Evolutionary conservation across 2,329 filamentous ascomycete species (phyloP).

Genomic region (Davidsoniella australis): DNA sequence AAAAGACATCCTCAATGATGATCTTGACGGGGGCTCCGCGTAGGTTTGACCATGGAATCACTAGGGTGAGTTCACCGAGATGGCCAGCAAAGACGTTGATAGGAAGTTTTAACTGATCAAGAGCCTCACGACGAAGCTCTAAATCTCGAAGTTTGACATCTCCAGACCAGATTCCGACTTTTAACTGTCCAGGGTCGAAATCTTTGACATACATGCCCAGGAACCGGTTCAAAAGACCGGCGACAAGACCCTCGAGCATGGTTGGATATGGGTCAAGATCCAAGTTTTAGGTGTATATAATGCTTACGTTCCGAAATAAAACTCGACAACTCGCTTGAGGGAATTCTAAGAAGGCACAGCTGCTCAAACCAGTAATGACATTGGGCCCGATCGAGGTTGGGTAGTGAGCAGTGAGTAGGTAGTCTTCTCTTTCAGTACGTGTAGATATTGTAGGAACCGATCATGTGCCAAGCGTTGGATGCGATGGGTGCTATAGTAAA

Average conservation of each 20-base stretch:
- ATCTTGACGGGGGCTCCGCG: slow-evolving; percentile 87
- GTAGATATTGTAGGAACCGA: no score
- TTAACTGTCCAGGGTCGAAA: slow-evolving; percentile 93
- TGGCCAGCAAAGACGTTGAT: slow-evolving; percentile 95
- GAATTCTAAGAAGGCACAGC: no score
- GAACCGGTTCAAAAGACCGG: slow-evolving; percentile 95
- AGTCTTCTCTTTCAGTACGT: no score
- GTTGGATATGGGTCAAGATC: background rate
- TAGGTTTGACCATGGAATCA: slow-evolving; percentile 95
- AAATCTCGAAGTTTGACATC: slow-evolving; percentile 91
- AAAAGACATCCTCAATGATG: slow-evolving; percentile 89
- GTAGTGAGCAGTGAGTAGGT: no score
- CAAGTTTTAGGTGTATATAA: no score
- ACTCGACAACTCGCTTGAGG: no score
- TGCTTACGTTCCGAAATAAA: no score
- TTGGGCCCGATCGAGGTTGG: no score
- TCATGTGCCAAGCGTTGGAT: no score
- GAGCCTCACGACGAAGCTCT: slow-evolving; percentile 80
- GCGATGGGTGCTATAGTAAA: no score
- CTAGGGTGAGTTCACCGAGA: slow-evolving; percentile 75
- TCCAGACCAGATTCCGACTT: slow-evolving; percentile 97
- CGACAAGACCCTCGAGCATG: slow-evolving; percentile 95
- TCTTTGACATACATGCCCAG: slow-evolving; percentile 99
- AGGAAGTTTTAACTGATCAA: slow-evolving; percentile 91
- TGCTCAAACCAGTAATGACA: no score